Conservation (phyloP, 1,139 yeast genomes). For the Geotrichum cucujoidarum region DNA sequence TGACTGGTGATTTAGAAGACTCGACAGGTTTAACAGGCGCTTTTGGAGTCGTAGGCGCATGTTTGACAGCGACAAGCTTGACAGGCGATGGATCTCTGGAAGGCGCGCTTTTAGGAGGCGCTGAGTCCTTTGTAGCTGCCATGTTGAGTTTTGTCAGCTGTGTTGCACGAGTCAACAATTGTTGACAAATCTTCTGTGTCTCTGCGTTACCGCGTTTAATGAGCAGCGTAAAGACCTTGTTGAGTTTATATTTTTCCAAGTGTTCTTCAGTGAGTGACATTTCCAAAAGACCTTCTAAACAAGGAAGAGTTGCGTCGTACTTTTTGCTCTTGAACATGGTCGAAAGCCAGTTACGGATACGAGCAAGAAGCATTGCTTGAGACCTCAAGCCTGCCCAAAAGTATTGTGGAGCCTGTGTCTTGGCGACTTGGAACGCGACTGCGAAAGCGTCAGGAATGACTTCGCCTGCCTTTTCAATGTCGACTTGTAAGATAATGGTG, state of each 20-base stretch:
- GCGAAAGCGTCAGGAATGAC: slow-evolving; percentile 28
- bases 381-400: slow-evolving; percentile 28
- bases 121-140: slow-evolving; percentile 8
- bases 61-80: too few species aligned
- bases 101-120: slow-evolving; percentile 1
- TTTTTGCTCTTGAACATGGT: slow-evolving; percentile 21
- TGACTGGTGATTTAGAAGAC: neutral
- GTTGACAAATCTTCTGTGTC: slow-evolving; percentile 7
- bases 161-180: slow-evolving; percentile 12
- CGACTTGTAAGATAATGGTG: slow-evolving; percentile 7
- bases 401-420: slow-evolving; percentile 21
- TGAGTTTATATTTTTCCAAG: slow-evolving; percentile 27
- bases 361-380: slow-evolving; percentile 23
- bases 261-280: slow-evolving; percentile 26
- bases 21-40: neutral
- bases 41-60: neutral
- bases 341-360: slow-evolving; percentile 34
- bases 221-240: slow-evolving; percentile 23
- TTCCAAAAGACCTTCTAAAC: slow-evolving; percentile 24
- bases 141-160: slow-evolving; percentile 11
- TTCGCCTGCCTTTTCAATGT: slow-evolving; percentile 8
- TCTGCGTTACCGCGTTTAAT: slow-evolving; percentile 23
- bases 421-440: slow-evolving; percentile 25
- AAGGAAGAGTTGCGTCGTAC: slow-evolving; percentile 21
- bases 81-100: neutral